A percentile compares a stretch with the other conserved stretches of the same genome.
Conservation (phyloP, 208 protist species). For the Leishmania amazonensis region DNA sequence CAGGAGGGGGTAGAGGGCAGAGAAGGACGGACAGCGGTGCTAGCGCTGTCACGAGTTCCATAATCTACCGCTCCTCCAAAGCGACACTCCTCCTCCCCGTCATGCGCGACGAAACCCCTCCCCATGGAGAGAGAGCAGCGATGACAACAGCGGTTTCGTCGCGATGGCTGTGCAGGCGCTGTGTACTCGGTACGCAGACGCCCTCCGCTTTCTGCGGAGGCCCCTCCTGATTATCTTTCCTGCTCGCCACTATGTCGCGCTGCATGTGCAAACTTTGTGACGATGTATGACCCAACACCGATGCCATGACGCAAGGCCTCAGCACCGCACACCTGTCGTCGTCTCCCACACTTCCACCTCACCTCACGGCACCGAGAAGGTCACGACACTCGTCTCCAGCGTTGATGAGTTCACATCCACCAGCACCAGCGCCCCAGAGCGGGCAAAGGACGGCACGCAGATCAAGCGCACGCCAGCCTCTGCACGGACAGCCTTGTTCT, state of each 20-base stretch:
- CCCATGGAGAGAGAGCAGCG: neutral
- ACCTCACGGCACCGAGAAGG: slow-evolving; percentile 36
- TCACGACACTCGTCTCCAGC: slow-evolving; percentile 50
- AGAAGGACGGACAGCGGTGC: neutral
- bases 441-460: slow-evolving; percentile 75
- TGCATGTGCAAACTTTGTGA: too few relatives aligned
- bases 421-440: slow-evolving; percentile 65
- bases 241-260: neutral
- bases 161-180: neutral
- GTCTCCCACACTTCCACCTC: neutral
- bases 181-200: neutral
- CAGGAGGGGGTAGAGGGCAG: neutral
- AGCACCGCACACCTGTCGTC: neutral
- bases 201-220: neutral
- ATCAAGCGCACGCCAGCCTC: slow-evolving; percentile 67
- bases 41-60: neutral
- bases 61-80: neutral
- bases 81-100: neutral
- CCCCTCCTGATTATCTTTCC: neutral
- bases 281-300: neutral
- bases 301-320: neutral
- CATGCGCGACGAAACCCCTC: neutral
- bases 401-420: slow-evolving; percentile 79
- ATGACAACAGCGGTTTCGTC: neutral
- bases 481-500: slow-evolving; percentile 2